phyloP scores from a whole-genome alignment of 1,284 basidiomycete species.

The Trametes versicolor region DNA sequence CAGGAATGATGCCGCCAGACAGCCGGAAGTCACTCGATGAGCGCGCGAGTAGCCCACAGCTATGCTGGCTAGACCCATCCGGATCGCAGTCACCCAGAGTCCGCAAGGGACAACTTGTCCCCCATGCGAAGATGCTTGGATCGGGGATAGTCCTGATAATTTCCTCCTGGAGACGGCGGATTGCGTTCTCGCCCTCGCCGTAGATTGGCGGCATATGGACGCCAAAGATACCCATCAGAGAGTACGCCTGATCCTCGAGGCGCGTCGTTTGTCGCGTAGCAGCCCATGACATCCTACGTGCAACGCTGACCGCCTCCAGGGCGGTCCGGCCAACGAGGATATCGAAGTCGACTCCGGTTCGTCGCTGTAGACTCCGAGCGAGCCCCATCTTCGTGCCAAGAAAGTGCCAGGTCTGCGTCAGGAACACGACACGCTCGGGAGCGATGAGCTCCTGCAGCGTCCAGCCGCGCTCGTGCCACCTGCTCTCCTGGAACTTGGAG shows the following conservation, averaged over 20 bases:
- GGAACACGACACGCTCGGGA: constrained; percentile 10
- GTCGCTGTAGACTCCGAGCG: background rate
- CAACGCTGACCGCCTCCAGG: constrained; percentile 3
- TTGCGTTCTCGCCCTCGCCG: constrained; percentile 13
- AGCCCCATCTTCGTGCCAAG: constrained; percentile 19
- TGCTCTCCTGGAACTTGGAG: background rate
- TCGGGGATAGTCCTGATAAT: constrained; percentile 5
- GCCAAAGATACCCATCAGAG: constrained; percentile 17
- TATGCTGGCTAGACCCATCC: no score
- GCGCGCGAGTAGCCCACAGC: no score
- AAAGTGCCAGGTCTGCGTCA: constrained; percentile 8
- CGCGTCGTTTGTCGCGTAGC: constrained; percentile 7
- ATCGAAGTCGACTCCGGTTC: constrained; percentile 3
- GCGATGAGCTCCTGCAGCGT: constrained; percentile 22
- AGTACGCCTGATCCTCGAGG: constrained; percentile 20
- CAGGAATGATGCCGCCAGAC: no score
- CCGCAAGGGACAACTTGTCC: background rate
- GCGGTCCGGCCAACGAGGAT: constrained; percentile 1
- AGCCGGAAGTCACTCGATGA: no score
- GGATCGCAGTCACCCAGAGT: no score
- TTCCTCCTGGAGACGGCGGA: constrained; percentile 13
- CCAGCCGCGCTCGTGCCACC: constrained; percentile 5
- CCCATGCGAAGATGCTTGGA: constrained; percentile 12
- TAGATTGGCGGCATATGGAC: constrained; percentile 15
- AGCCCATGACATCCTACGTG: constrained; percentile 23